Base-by-base conservation (phyloP, 257 asterid genomes). In the Knoxia roxburghii region DNA sequence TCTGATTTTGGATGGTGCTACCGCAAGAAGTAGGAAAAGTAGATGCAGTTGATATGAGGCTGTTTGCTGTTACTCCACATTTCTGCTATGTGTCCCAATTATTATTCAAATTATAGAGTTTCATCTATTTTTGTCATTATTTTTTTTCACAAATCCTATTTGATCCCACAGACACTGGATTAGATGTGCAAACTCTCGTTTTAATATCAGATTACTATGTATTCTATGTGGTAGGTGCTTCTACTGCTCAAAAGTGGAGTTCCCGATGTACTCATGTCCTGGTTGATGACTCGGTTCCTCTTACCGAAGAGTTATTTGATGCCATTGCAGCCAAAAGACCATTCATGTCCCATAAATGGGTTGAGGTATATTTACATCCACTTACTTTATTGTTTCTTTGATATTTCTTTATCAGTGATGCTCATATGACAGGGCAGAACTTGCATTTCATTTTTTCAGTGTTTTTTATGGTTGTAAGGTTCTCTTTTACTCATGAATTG, bases 211-310 rank as follows among this genome's bases (percentile, higher is more conserved):
- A 62, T 70, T 32, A 26, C n/a, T 24, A 23, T 50, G 23, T 26
- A 13, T 64, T 12, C 59, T 5, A 49, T 18, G 73, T 24, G 46
- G 30, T 82, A 91, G 96, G 99, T 61, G 96, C 84, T 58, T 62
- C 67, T 73, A 73, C 82, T 67, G 66, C 77, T 73, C 83, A 65
- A 73, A 73, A 80, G 45, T 90, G 96, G 99, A 84, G 81, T 71
- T 69, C 68, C 37, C 67, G 77, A 40, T 90, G 95, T 82, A 88
- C 99, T 23, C 96, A 94, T 72, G 85, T 90, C 78, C 84, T 86
- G 63, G 78, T 88, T 77, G 92, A 88, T 69, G 95, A 83, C 61
- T 72, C 70, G 66, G 75, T 70, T 60, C 77, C 86, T 70, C 57
- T 90, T 48, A 80, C 68, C 39, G 82, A 86, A 74, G 95, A 83